Evolutionary conservation across 2,329 filamentous ascomycete species (phyloP).

Genomic region (Cladosporium sphaerospermum): DNA sequence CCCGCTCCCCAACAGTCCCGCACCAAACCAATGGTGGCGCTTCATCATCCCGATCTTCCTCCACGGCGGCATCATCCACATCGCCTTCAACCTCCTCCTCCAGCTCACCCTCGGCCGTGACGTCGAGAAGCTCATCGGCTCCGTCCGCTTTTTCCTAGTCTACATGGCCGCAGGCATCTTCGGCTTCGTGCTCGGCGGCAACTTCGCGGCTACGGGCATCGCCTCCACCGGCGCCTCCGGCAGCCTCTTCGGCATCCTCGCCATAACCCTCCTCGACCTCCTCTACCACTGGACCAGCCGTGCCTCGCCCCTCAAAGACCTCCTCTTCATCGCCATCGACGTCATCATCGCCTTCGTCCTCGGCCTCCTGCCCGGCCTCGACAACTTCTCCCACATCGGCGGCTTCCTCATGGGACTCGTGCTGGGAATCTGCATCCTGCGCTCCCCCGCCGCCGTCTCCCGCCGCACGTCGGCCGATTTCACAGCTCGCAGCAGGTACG

Average conservation of each 20-base stretch:
- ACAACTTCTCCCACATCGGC: conserved; percentile 97
- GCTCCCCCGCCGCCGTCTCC: conserved; percentile 65
- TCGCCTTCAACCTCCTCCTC: conserved; percentile 88
- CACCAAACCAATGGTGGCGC: conserved; percentile 91
- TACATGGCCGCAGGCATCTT: conserved; percentile 92
- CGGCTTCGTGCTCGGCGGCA: conserved; percentile 89
- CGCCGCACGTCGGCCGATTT: conserved; percentile 21
- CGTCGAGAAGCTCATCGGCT: conserved; percentile 86
- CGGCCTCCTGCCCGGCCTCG: conserved; percentile 81
- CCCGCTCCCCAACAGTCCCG: conserved; percentile 49
- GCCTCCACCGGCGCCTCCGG: conserved; percentile 83
- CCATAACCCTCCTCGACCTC: conserved; percentile 79
- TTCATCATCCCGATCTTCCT: conserved; percentile 96
- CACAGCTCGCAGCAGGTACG: conserved; percentile 15
- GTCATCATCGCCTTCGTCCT: conserved; percentile 86
- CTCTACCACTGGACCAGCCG: conserved; percentile 88
- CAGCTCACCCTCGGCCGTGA: conserved; percentile 86
- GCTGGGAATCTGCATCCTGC: conserved; percentile 78
- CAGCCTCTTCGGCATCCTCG: conserved; percentile 84
- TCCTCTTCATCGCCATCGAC: conserved; percentile 82
- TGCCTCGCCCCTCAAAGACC: conserved; percentile 67
- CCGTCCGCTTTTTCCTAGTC: conserved; percentile 79
- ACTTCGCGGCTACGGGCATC: conserved; percentile 76
- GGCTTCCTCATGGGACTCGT: conserved; percentile 89
- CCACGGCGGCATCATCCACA: conserved; percentile 89